Base-by-base conservation (phyloP, 2,329 filamentous ascomycete species). In the Colletotrichum musae region DNA sequence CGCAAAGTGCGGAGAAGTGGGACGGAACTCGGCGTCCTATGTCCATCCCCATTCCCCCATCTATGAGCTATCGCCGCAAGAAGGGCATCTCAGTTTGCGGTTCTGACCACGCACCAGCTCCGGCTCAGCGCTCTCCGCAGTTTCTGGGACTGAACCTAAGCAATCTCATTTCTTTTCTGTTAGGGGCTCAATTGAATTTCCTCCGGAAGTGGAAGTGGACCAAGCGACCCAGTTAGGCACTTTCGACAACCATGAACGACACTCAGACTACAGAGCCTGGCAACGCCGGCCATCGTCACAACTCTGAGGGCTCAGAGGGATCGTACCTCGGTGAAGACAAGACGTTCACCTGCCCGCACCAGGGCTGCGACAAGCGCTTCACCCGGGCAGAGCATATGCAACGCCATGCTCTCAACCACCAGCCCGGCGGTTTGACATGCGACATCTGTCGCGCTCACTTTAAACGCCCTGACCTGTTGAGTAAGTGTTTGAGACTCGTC, bases 361-460 rank as follows among this genome's bases (percentile, higher is more conserved):
- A 81, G 7, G 82, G 80, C 36, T 89, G 87, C 72, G 79, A 76
- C 54, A 87, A 88, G 74, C 80, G 81, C 16, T 90, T 89, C 74
- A 87, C 86, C 26, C 81, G 88, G 7, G 83, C 86, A 12, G 88
- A 90, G 74, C 88, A 90, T 75, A 80, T 89, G 58, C 85, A 88
- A 68, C 82, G 88, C 15, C 88, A 90, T 77, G 81, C 84, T 24
- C 78, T 89, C 59, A 90, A 90, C 72, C 88, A 89, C 73, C 80
- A 81, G n/a, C 79, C 81, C 36, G 83, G 84, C 0, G 84, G 86
- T 51, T 84, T 84, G 69, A 89, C 87, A 4, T 91, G 89, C 73
- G 77, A 84, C 58, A 80, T 89, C 73, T 92, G 89, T 71, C 84
- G 84, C 65, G 87, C 88, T 32, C 87, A 89, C 74, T 91, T 91